A percentile compares a stretch with the other conserved stretches of the same genome.
Conservation (phyloP, 2,329 filamentous ascomycete genomes). For the Neopestalotiopsis clavispora region DNA sequence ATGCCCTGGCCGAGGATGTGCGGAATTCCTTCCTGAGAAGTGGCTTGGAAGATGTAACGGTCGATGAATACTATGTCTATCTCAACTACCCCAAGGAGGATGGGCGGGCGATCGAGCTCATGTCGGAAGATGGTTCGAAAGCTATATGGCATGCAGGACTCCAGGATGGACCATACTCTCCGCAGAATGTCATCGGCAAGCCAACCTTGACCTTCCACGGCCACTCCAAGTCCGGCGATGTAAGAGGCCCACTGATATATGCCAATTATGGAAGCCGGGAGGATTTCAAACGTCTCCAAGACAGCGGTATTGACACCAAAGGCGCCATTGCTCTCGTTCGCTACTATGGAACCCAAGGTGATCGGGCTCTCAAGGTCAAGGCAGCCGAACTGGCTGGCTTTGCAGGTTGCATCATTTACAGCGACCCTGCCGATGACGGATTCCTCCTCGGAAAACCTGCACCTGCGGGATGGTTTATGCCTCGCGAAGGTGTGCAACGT, state of each 20-base stretch:
- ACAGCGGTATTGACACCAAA: slow-evolving; percentile 73
- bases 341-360: slow-evolving; percentile 75
- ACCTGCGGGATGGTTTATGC: slow-evolving; percentile 80
- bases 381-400: slow-evolving; percentile 87
- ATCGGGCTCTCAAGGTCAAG: slow-evolving; percentile 83
- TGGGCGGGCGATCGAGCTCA: slow-evolving; percentile 81
- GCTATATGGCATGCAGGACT: slow-evolving; percentile 78
- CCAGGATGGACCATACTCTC: slow-evolving; percentile 73
- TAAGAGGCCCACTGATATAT: slow-evolving; percentile 85
- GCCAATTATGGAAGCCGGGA: slow-evolving; percentile 88
- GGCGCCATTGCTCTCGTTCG: slow-evolving; percentile 86
- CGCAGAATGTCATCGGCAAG: slow-evolving; percentile 62
- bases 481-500: slow-evolving; percentile 80
- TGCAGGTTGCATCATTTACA: slow-evolving; percentile 88
- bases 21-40: slow-evolving; percentile 75
- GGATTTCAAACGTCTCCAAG: slow-evolving; percentile 77
- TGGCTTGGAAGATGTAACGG: slow-evolving; percentile 74
- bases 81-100: slow-evolving; percentile 84
- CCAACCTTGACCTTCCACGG: slow-evolving; percentile 87
- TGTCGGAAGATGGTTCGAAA: slow-evolving; percentile 67
- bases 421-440: slow-evolving; percentile 84
- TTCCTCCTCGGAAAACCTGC: slow-evolving; percentile 74
- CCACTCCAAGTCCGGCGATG: slow-evolving; percentile 84
- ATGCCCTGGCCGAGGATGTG: slow-evolving; percentile 83
- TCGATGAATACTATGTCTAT: slow-evolving; percentile 86